Percentiles rank a stretch among this genome's conserved stretches.
phyloP scores from a whole-genome alignment of 73 alveolate species.

The Paramecium biaurelia region DNA sequence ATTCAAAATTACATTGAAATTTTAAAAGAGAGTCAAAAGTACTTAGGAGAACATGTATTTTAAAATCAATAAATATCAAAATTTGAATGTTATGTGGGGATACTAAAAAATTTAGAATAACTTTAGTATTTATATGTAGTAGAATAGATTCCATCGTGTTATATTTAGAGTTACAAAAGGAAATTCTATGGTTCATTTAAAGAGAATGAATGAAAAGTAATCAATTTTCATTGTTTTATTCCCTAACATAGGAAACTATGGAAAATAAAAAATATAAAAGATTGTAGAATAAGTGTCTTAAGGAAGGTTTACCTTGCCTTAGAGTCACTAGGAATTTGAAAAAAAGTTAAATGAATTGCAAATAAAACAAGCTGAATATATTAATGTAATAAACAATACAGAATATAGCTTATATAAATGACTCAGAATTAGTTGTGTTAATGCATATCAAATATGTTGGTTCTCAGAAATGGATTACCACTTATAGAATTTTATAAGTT shows the following conservation, averaged over 20 bases:
- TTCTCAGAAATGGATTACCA: background rate
- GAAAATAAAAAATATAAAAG: background rate
- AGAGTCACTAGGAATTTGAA: background rate
- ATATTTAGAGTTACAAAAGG: constrained; percentile 54
- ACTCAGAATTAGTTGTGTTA: background rate
- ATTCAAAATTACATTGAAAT: background rate
- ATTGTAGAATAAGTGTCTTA: background rate
- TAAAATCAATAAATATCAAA: background rate
- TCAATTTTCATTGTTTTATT: background rate
- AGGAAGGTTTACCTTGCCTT: background rate
- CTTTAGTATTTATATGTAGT: background rate
- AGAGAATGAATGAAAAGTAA: background rate
- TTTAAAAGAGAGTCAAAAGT: background rate
- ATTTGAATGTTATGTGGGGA: constrained; percentile 38
- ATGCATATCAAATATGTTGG: background rate
- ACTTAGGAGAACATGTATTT: background rate
- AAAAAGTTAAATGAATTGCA: background rate
- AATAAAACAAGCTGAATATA: background rate
- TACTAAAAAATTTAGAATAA: constrained; percentile 24
- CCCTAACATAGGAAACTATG: constrained; percentile 4
- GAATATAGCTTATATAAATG: background rate
- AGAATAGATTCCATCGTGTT: constrained; percentile 28
- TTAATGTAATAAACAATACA: background rate
- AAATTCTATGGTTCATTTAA: background rate
- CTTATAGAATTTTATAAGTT: background rate